Conservation (phyloP, 2,329 filamentous ascomycete species). For the Hansfordia pulvinata region DNA sequence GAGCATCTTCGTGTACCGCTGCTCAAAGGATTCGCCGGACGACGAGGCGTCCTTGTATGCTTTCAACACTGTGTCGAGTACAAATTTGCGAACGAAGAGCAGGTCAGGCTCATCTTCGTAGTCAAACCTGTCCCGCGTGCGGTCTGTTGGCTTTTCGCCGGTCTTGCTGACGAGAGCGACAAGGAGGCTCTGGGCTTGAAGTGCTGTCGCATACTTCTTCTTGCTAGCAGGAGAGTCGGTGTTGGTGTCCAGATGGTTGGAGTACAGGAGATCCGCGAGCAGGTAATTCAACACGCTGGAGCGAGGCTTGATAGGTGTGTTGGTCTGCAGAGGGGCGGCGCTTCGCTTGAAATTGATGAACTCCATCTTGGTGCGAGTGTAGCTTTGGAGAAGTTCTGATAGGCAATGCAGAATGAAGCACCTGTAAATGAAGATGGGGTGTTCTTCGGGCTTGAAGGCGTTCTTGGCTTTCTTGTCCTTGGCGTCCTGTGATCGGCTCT, state of each 20-base stretch:
- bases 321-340: constrained; percentile 65
- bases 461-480: constrained; percentile 57
- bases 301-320: constrained; percentile 86
- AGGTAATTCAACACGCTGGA: constrained; percentile 90
- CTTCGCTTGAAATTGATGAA: constrained; percentile 99
- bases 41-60: constrained; percentile 79
- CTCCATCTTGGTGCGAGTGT: constrained; percentile 90
- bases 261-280: constrained; percentile 60
- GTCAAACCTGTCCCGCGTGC: constrained; percentile 41
- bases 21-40: constrained; percentile 68
- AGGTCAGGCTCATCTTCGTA: constrained; percentile 73
- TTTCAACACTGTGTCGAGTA: constrained; percentile 82
- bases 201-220: constrained; percentile 75
- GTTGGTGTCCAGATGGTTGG: constrained; percentile 48
- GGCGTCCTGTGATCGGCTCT: constrained; percentile 18
- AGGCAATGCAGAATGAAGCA: constrained; percentile 91
- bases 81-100: constrained; percentile 85
- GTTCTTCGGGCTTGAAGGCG: constrained; percentile 79
- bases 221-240: constrained; percentile 65
- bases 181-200: constrained; percentile 74
- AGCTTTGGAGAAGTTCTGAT: constrained; percentile 78
- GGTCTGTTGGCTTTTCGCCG: constrained; percentile 55
- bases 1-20: constrained; percentile 78
- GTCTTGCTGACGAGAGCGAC: constrained; percentile 83
- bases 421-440: constrained; percentile 91